These are phyloP conservation scores for Neopestalotiopsis sp. DNA, from an alignment of 2,329 filamentous ascomycete species.

Conservation along the genomic window DNA sequence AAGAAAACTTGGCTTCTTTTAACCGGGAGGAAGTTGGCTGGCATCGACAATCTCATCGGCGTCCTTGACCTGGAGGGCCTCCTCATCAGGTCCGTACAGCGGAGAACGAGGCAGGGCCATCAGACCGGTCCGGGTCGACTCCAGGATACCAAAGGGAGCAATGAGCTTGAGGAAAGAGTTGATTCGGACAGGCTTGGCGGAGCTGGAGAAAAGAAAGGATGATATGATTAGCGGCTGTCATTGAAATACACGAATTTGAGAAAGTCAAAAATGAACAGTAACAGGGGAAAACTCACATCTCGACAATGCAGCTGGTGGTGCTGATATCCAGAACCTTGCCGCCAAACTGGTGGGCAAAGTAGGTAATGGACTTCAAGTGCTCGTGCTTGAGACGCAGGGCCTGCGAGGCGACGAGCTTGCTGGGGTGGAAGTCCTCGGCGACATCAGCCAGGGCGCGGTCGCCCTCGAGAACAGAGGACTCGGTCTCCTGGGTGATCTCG, in stretches of 20 bases:
- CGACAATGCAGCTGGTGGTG: conserved; percentile 98
- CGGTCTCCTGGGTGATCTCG: conserved; percentile 69
- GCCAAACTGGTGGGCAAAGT: conserved; percentile 95
- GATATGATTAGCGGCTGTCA: neutral
- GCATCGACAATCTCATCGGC: conserved; percentile 94
- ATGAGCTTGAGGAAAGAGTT: conserved; percentile 98
- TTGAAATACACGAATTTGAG: neutral
- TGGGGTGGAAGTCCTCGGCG: conserved; percentile 83
- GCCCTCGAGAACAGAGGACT: conserved; percentile 50
- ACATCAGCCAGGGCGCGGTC: conserved; percentile 49
- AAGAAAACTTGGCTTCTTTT: conserved; percentile 32
- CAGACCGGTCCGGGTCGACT: conserved; percentile 92
- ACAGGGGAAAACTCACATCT: conserved; percentile 70
- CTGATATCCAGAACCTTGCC: conserved; percentile 98
- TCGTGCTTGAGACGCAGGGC: conserved; percentile 96
- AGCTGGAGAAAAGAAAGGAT: conserved; percentile 54
- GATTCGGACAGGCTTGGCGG: conserved; percentile 90
- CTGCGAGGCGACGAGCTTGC: conserved; percentile 82
- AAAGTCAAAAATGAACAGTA: neutral
- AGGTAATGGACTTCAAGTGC: conserved; percentile 94
- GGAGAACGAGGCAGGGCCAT: conserved; percentile 97
- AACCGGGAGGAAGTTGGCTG: conserved; percentile 92
- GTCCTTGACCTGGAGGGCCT: conserved; percentile 71
- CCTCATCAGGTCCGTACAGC: conserved; percentile 74
- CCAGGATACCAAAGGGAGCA: conserved; percentile 91